Evolutionary conservation across 371 early-diverging fungal genomes (phyloP), one percentile per base, ranked within the genome.

Genomic region (Blastocladiella emersonii): DNA sequence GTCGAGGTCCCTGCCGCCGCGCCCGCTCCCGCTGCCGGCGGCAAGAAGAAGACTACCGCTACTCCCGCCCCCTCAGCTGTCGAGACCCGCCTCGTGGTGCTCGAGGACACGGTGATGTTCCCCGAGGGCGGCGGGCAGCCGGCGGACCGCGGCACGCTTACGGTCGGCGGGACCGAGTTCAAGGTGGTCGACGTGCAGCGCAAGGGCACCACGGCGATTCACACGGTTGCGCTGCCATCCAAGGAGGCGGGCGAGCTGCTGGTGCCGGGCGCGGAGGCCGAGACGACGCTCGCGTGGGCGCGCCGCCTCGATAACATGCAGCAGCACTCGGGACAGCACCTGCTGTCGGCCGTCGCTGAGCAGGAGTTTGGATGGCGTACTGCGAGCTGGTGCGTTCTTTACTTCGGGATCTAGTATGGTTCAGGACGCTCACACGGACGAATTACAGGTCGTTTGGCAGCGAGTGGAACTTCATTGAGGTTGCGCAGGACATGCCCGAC

Each of bases 101-200:
- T 62, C 7, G 63, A 60, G 39, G 68, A 66, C 37, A 64, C 65
- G 23, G 89, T 81, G 57, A 70, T 85, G 32, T 86, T 85, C 66
- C 85, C 86, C n/a, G 83, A 83, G 64, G 86, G 85, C 12, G 86
- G 86, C 23, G 87, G 86, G 25, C 89, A 89, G 63, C 86, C 85
- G 34, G 70, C 71, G 56, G 90, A 89, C 51, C 76, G 76, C 7
- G 90, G 90, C 3, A 76, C 64, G 12, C 76, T 86, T 49, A 78
- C 80, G 61, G 76, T 72, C 15, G 13, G 19, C 32, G n/a, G 48
- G 8, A n/a, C 12, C 30, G 15, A 30, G 12, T 27, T 83, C 13
- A 55, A 71, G 43, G 85, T 88, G 0, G 65, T 74, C 61, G 76
- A 83, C 48, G 85, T 82, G 10, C 76, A 78, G 34, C 77, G 90